Evolutionary conservation across 2,329 filamentous ascomycete species (phyloP), one percentile per base, ranked within the genome.

Genomic region (Huntiella omanensis): DNA sequence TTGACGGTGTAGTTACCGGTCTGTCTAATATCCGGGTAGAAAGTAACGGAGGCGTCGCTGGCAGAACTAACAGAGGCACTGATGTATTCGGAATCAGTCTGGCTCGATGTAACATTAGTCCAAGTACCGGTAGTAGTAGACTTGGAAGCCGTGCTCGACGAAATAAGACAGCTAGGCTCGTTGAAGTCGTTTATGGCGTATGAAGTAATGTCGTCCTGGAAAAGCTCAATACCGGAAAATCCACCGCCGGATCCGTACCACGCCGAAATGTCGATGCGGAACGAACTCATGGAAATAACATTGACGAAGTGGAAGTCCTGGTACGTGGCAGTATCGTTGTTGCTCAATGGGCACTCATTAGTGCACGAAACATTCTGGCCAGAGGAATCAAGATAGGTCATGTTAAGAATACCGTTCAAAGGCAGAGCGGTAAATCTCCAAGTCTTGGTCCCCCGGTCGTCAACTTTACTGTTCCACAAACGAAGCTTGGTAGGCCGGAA

Each of bases 231-330:
- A 3, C 87, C 86, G 55, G 83, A 72, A 46, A 98, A 65, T 34
- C 91, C 91, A 55, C 77, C 92, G 46, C 88, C 91, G 46, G 63
- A 64, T 33, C 91, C 91, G 60, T 92, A 95, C 73, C 80, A 96
- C 12, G 75, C 82, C 2, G 80, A 82, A 49, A 98, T 79, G 55
- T 93, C 83, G 46, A 98, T 71, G 51, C 79, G 75, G 60, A 98
- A 91, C 33, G 70, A 72, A 57, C 81, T 79, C 86, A 96, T 95
- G 45, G 84, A 85, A 51, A 98, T 77, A 5, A 63, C 62, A 57
- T 91, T 93, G 54, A 94, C 83, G 55, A 98, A 94, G 53, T 76
- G 72, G 58, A 96, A 98, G 56, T 98, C 91, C 60, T 95, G 87
- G 54, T 75, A 92, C 43, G 78, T 60, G 4, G 69, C 72, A 13